These are phyloP conservation scores for Polygonum maritimum DNA, from an alignment of 148 eudicot genomes.

Conservation along the genomic window DNA sequence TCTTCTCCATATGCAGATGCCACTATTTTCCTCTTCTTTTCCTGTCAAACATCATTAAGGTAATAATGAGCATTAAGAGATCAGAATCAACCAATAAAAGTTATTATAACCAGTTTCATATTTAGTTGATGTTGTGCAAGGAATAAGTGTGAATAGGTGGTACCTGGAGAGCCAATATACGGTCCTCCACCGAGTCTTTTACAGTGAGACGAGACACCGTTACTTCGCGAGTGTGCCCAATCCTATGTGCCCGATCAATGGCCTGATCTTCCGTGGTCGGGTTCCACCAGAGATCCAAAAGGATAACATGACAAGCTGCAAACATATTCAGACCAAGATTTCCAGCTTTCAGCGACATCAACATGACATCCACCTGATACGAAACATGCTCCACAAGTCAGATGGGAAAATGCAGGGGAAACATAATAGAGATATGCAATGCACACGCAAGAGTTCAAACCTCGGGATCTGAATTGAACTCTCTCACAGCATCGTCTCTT, in stretches of 20 bases:
- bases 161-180: conserved; percentile 95
- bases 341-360: conserved; percentile 98
- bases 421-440: neutral
- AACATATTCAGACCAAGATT: conserved; percentile 98
- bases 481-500: conserved; percentile 95
- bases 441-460: conserved; percentile 27
- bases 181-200: conserved; percentile 90
- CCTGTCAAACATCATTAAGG: neutral
- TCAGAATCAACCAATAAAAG: no score
- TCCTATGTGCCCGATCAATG: conserved; percentile 94
- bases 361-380: conserved; percentile 78
- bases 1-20: conserved; percentile 74
- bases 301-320: conserved; percentile 90
- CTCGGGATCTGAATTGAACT: conserved; percentile 78
- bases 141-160: neutral
- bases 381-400: neutral
- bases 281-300: conserved; percentile 99
- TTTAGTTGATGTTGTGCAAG: neutral
- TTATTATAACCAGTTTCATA: neutral
- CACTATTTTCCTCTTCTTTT: conserved; percentile 11
- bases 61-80: neutral
- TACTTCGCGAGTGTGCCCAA: conserved; percentile 97
- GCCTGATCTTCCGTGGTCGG: conserved; percentile 99
- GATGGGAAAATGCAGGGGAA: neutral
- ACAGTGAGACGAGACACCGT: conserved; percentile 86